Base-by-base conservation (phyloP, 805 yeast species). In the Cyberlindnera subsufficiens region DNA sequence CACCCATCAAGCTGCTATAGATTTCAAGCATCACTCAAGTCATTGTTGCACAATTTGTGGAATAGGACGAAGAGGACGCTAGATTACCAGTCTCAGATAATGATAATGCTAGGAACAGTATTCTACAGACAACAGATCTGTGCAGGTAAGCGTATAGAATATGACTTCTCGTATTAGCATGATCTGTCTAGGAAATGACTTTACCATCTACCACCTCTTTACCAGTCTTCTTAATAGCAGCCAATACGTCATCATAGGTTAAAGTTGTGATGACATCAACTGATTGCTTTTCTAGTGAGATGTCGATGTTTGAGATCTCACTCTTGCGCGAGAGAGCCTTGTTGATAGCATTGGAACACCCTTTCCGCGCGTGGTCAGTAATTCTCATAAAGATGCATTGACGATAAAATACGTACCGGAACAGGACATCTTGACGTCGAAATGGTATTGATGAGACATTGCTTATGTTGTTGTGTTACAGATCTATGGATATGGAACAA, bases 271-370 rank as follows among this genome's bases (percentile, higher is more conserved):
- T 70, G 35, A 91, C 96, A 56, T 80, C 82, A 9, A 91, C 99
- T 2, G 82, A 68, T 68, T 91, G 97, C 25, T 78, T 66, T 40
- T 84, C 90, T 38, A 93, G 72, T 3, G 95, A 82, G 44, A 90
- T 80, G 44, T 84, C 83, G 18, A 82, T 71, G 35, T 77, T 69
- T 38, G 80, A 72, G 38, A 91, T 93, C 3, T 96, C 96, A 36
- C 78, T 80, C 36, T 85, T 69, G 51, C 73, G 78, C 35, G 69
- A 72, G 43, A 89, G 73, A 1, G 80, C 97, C 55, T 86, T 78
- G 63, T 80, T 77, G 38, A 91, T 86, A 6, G 98, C 96, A 44
- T 75, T 78, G 18, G 95, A 84, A 65, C 99, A 91, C 15, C 96
- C 85, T 58, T 16, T 25, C 11, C 18, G 27, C 10, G 22, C 13